Conservation (phyloP, 2,329 filamentous ascomycete genomes). For the Stemphylium beticola region DNA sequence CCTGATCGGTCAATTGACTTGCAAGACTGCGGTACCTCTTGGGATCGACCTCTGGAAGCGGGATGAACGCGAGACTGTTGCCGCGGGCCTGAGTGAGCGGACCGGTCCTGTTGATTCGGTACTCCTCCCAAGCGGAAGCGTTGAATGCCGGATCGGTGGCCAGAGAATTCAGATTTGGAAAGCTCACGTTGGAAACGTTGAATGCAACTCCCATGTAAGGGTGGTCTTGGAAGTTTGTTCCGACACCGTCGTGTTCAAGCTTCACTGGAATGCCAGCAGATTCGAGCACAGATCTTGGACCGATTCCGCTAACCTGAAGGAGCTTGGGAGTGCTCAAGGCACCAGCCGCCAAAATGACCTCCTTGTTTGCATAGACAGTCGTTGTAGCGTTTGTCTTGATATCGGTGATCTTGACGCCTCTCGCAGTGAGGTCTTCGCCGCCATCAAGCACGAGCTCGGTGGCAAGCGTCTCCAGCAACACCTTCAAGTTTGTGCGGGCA, state of each 20-base stretch:
- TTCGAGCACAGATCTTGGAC: slow-evolving; percentile 34
- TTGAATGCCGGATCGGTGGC: slow-evolving; percentile 34
- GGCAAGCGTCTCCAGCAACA: slow-evolving; percentile 28
- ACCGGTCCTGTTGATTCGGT: slow-evolving; percentile 32
- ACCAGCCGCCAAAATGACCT: slow-evolving; percentile 66
- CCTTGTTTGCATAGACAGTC: slow-evolving; percentile 44
- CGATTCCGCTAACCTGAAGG: slow-evolving; percentile 48
- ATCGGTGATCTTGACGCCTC: slow-evolving; percentile 34
- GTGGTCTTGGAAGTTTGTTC: slow-evolving; percentile 46
- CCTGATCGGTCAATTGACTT: slow-evolving; percentile 14
- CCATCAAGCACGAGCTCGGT: slow-evolving; percentile 33
- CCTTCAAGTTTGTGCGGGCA: slow-evolving; percentile 39
- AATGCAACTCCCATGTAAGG: slow-evolving; percentile 30
- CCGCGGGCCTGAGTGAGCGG: slow-evolving; percentile 36
- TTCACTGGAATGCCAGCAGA: slow-evolving; percentile 34
- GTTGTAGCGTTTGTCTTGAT: slow-evolving; percentile 21
- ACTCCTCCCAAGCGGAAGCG: slow-evolving; percentile 37
- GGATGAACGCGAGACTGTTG: slow-evolving; percentile 34
- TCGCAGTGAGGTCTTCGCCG: slow-evolving; percentile 26
- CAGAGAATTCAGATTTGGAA: slow-evolving; percentile 29
- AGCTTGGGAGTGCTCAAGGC: slow-evolving; percentile 63
- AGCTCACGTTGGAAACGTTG: slow-evolving; percentile 27
- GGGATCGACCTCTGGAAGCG: slow-evolving; percentile 33
- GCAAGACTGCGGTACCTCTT: slow-evolving; percentile 25
- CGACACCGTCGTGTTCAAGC: slow-evolving; percentile 39